A percentile compares a stretch with the other conserved stretches of the same genome.
phyloP scores from a whole-genome alignment of 345 rosid species.

The Xanthoceras sorbifolium region DNA sequence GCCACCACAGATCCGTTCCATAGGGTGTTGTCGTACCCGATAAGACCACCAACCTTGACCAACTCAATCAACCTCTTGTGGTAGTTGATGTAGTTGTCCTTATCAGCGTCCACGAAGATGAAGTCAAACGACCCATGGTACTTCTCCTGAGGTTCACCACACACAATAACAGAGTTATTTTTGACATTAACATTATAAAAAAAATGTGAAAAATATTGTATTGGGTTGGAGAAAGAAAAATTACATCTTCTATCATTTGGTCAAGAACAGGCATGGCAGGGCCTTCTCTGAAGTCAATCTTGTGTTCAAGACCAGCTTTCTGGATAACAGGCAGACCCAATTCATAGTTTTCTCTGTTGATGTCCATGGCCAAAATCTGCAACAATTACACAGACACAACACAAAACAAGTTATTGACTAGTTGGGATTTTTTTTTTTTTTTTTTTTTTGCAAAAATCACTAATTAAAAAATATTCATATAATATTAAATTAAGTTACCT shows the following conservation, averaged over 20 bases:
- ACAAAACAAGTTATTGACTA: background rate
- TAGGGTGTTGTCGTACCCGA: slow-evolving; percentile 96
- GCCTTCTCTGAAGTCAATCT: slow-evolving; percentile 92
- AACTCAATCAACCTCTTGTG: slow-evolving; percentile 82
- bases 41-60: slow-evolving; percentile 84
- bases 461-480: no score
- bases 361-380: slow-evolving; percentile 96
- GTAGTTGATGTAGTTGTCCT: slow-evolving; percentile 92
- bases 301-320: slow-evolving; percentile 96
- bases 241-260: slow-evolving; percentile 79
- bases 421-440: no score
- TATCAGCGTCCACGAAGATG: slow-evolving; percentile 97
- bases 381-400: background rate
- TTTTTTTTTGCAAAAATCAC: background rate
- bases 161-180: slow-evolving; percentile 15
- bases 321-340: slow-evolving; percentile 86
- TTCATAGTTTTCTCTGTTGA: slow-evolving; percentile 86
- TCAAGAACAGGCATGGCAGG: slow-evolving; percentile 98
- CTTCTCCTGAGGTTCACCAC: slow-evolving; percentile 52
- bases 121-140: slow-evolving; percentile 78
- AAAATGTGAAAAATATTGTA: background rate
- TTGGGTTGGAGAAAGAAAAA: slow-evolving; percentile 7
- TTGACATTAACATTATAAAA: no score
- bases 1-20: slow-evolving; percentile 97
- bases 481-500: slow-evolving; percentile 36